Evolutionary conservation across 2,329 filamentous ascomycete genomes (phyloP), one percentile per base, ranked within the genome.

Genomic region (Exophiala mesophila): DNA sequence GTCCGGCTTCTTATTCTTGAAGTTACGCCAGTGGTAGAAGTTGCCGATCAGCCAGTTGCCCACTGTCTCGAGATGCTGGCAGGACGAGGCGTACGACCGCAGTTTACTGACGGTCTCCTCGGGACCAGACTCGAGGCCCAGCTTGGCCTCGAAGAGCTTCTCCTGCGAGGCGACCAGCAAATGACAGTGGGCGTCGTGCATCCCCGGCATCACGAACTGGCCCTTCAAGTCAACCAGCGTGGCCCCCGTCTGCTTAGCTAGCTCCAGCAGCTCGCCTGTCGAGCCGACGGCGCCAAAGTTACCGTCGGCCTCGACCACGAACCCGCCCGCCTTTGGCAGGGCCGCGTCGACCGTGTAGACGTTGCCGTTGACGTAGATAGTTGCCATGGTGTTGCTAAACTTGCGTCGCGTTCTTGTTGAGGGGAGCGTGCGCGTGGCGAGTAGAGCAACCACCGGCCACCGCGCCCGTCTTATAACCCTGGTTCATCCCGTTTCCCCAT

Each of bases 181-280:
- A 39, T 64, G 61, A 44, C 55, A 57, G 41, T 65, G 62, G 2
- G 61, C 60, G 42, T 64, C 62, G 41, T 65, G 62, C 21, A 65
- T 61, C 1, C 62, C 62, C 1, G 62, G 62, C 62, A 65, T 63
- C 6, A 59, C 49, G 33, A 63, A 63, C 8, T 48, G 43, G n/a
- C 47, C 51, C 17, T 52, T 46, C 1, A 63, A 47, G 34, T 64
- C 55, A 20, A 56, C 55, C 4, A 49, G 39, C 5, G 59, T 47
- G 2, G 54, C 44, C n/a, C 38, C 34, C 7, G 45, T 38, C 3
- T 42, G 6, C 16, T 47, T 40, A 1, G 57, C 57, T 5, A 48
- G 35, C 5, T 32, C 13, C 10, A 43, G 21, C 17, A 64, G 43
- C 2, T 59, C 53, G 7, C 50, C 40, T 5, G 45, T 57, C 5